These are phyloP conservation scores for Lasiosphaeris hirsuta DNA, from an alignment of 495 filamentous ascomycete species.

Conservation along the genomic window DNA sequence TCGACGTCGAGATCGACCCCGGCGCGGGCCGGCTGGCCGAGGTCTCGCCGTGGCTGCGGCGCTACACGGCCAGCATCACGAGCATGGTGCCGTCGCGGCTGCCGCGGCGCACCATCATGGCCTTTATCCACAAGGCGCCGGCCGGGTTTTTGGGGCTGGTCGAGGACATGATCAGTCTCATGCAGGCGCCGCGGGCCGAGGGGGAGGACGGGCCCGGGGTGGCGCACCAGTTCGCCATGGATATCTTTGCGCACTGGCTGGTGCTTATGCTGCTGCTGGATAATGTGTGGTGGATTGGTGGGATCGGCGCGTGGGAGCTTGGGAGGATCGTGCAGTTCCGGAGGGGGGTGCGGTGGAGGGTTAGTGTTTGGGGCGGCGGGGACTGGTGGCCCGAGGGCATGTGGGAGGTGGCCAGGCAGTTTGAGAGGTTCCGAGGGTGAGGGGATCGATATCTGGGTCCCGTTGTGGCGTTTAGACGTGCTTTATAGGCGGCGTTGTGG, in stretches of 20 bases:
- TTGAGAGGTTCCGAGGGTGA: slow-evolving; percentile 3
- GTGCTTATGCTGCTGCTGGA: slow-evolving; percentile 43
- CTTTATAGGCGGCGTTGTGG: no score
- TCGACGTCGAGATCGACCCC: slow-evolving; percentile 8
- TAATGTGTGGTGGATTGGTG: slow-evolving; percentile 45
- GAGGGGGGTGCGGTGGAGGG: not conserved
- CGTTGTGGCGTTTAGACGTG: no score
- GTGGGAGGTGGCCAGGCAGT: slow-evolving; percentile 12
- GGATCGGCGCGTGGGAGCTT: slow-evolving; percentile 26
- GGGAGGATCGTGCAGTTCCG: slow-evolving; percentile 14
- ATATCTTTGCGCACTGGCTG: slow-evolving; percentile 45
- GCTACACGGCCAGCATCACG: slow-evolving; percentile 22
- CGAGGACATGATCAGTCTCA: slow-evolving; percentile 10
- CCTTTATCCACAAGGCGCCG: slow-evolving; percentile 26
- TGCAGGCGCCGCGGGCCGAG: not conserved
- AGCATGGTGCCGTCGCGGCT: slow-evolving; percentile 20
- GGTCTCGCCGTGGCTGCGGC: slow-evolving; percentile 24
- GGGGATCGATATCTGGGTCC: no score
- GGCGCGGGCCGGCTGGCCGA: slow-evolving; percentile 8
- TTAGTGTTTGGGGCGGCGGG: slow-evolving; percentile 5
- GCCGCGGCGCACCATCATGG: slow-evolving; percentile 16
- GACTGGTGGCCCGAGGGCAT: slow-evolving; percentile 24
- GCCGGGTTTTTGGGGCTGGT: slow-evolving; percentile 18
- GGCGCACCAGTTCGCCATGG: slow-evolving; percentile 33
- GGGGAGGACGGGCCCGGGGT: not conserved